A percentile compares a stretch with the other conserved stretches of the same genome.
Evolutionary conservation across 2,329 filamentous ascomycete genomes (phyloP).

Genomic region (Colletotrichum tropicicola): DNA sequence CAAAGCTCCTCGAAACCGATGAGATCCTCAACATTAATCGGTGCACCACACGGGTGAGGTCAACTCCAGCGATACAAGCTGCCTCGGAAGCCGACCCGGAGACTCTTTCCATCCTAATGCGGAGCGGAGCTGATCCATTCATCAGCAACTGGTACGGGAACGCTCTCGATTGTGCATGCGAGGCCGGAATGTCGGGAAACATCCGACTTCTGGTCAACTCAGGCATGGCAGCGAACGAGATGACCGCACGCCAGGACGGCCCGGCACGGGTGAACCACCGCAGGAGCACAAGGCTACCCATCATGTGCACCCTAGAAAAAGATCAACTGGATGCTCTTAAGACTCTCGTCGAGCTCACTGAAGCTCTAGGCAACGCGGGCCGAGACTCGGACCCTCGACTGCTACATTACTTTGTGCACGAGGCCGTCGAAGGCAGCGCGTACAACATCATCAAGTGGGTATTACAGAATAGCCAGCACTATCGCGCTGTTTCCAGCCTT

Average conservation of each 20-base stretch:
- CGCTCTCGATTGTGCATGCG: background rate
- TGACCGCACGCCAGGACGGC: too few species aligned
- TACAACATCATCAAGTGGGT: background rate
- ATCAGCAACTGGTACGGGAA: background rate
- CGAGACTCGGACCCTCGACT: background rate
- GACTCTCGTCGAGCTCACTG: background rate
- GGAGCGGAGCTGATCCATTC: background rate
- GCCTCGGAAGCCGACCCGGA: background rate
- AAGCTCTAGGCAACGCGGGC: rapidly evolving
- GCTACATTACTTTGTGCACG: background rate
- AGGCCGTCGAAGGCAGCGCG: background rate
- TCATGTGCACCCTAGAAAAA: background rate
- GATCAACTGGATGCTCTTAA: background rate
- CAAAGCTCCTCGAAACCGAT: background rate
- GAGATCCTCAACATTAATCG: background rate
- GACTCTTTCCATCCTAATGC: background rate
- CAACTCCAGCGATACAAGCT: background rate
- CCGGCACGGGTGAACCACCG: background rate
- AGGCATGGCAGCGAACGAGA: too few species aligned
- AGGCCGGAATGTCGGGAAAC: background rate
- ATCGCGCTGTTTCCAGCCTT: background rate
- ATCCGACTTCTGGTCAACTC: background rate
- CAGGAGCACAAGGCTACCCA: background rate
- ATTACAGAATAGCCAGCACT: background rate
- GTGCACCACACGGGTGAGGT: background rate